Evolutionary conservation across 208 protist species (phyloP), one percentile per base, ranked within the genome.

Genomic region (Crithidia brevicula): DNA sequence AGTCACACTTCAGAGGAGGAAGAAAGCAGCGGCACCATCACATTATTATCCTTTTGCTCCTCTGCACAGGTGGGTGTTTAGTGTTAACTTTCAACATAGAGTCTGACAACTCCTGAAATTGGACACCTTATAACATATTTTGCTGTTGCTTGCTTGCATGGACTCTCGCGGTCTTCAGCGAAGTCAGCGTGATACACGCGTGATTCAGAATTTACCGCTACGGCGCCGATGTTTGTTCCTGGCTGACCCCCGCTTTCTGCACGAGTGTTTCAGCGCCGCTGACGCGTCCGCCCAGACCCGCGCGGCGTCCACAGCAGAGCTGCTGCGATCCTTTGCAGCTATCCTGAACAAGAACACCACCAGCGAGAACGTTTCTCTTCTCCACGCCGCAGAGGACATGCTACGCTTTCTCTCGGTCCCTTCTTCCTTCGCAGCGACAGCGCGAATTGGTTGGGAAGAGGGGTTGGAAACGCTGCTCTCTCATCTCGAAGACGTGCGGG

Each of bases 141-240:
- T n/a, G n/a, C n/a, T n/a, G n/a, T n/a, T n/a, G n/a, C n/a, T n/a
- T n/a, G n/a, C n/a, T n/a, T n/a, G 34, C 18, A 47, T 61, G 56
- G 40, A 61, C 8, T 15, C 56, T 20, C 38, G 42, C 2, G 42
- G 42, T 3, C 5, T 42, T 3, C 43, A 52, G 27, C 22, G 59
- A 2, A 28, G 20, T 46, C 31, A 38, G 59, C 38, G 51, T 28
- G 61, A 74, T 25, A 67, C 36, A 22, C 56, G 63, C 18, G n/a
- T 83, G 18, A n/a, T 59, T 6, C 58, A 56, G n/a, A 89, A 86
- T 28, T 61, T 93, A 45, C 76, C 79, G 16, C 67, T 94, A 20
- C 79, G 88, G 4, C 79, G 85, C 15, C 86, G 84, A 33, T 89
- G 85, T 59, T 56, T 95, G 7, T 95, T 91, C 65, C 85, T 95